Evolutionary conservation across 805 yeast species (phyloP).

Genomic region (Kodamaea lidongshanica): DNA sequence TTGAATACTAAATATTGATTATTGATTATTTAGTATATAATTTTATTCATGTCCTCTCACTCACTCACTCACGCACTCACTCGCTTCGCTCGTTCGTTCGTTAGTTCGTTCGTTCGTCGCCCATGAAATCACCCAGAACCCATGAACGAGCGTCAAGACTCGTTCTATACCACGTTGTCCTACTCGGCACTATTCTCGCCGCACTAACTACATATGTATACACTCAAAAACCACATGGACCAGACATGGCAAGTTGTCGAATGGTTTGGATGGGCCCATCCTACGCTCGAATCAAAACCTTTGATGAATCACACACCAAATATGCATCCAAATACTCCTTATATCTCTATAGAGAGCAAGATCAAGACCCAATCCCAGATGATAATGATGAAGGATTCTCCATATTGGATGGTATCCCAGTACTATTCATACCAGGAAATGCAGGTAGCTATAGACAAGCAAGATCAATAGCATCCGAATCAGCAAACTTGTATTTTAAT

Average conservation of each 20-base stretch:
- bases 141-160: conserved; percentile 3
- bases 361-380: conserved; percentile 51
- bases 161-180: conserved; percentile 2
- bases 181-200: conserved; percentile 3
- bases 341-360: conserved; percentile 81
- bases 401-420: conserved; percentile 68
- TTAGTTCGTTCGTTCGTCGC: too few relatives aligned
- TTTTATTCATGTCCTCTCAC: too few relatives aligned
- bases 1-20: too few relatives aligned
- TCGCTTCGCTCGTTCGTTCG: too few relatives aligned
- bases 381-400: conserved; percentile 22
- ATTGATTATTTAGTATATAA: too few relatives aligned
- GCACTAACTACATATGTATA: conserved; percentile 9
- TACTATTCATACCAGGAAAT: conserved; percentile 92
- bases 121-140: too few relatives aligned
- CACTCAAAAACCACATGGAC: conserved; percentile 16
- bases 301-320: conserved; percentile 62
- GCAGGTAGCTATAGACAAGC: conserved; percentile 93
- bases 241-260: conserved; percentile 47
- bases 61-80: too few relatives aligned
- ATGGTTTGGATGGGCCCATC: conserved; percentile 78
- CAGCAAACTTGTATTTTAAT: conserved; percentile 50
- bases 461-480: conserved; percentile 83
- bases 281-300: conserved; percentile 66
- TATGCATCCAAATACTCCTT: conserved; percentile 80